A percentile compares a stretch with the other conserved stretches of the same genome.
Conservation (phyloP, 179 eudicot genomes). For the Patellifolia procumbens region DNA sequence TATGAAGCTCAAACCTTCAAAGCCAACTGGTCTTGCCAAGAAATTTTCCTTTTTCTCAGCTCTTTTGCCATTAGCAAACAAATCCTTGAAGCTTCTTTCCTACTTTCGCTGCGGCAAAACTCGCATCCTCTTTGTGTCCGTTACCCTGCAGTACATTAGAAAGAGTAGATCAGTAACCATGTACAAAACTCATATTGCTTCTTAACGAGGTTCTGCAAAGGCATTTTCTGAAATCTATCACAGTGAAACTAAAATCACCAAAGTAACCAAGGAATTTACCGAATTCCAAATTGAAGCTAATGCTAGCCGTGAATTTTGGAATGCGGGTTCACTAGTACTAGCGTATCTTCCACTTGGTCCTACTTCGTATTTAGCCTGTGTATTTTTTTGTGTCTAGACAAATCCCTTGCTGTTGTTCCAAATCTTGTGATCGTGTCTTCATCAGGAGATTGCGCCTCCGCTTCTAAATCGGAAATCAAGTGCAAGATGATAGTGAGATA, state of each 20-base stretch:
- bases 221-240: not conserved
- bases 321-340: constrained; percentile 19
- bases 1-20: constrained; percentile 33
- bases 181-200: not conserved
- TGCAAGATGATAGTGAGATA: not conserved
- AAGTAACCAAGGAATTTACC: constrained; percentile 21
- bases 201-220: constrained; percentile 6
- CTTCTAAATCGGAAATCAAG: constrained; percentile 27
- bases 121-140: constrained; percentile 19
- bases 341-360: constrained; percentile 27
- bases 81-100: constrained; percentile 36
- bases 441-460: constrained; percentile 30
- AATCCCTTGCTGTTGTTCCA: constrained; percentile 18
- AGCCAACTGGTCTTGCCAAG: constrained; percentile 44
- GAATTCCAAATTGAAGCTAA: constrained; percentile 23
- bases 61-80: constrained; percentile 33
- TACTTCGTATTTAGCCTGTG: constrained; percentile 14
- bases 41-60: constrained; percentile 39
- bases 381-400: constrained; percentile 3
- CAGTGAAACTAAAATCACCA: not conserved
- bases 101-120: constrained; percentile 21
- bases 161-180: constrained; percentile 6
- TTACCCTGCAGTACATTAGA: constrained; percentile 28
- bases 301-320: constrained; percentile 13
- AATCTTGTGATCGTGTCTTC: constrained; percentile 26